These are phyloP conservation scores for Pleurotus giganteus DNA, from an alignment of 768 basidiomycete species.

Conservation along the genomic window DNA sequence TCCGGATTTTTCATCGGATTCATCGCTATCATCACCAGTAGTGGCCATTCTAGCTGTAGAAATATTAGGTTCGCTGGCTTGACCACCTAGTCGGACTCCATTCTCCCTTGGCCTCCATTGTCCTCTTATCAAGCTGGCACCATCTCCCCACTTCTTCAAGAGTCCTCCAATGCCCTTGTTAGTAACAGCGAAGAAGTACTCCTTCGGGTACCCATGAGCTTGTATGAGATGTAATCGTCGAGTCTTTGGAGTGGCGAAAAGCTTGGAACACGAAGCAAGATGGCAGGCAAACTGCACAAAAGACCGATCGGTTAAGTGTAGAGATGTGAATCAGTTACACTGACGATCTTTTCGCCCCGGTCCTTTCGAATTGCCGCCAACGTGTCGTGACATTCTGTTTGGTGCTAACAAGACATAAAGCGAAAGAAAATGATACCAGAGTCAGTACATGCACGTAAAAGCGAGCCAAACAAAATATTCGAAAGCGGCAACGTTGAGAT, in stretches of 20 bases:
- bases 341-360: conserved; percentile 82
- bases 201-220: conserved; percentile 80
- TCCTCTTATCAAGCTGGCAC: conserved; percentile 73
- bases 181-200: conserved; percentile 89
- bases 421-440: neutral
- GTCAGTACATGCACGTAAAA: conserved; percentile 1
- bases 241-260: conserved; percentile 71
- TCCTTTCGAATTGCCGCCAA: conserved; percentile 74
- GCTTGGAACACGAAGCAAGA: conserved; percentile 52
- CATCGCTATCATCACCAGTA: conserved; percentile 21
- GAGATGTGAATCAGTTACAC: conserved; percentile 23
- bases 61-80: conserved; percentile 26
- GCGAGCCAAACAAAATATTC: neutral
- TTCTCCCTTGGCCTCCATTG: conserved; percentile 57
- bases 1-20: conserved; percentile 22
- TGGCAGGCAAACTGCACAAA: conserved; percentile 72
- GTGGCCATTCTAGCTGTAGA: conserved; percentile 20
- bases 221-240: conserved; percentile 81
- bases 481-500: conserved; percentile 6
- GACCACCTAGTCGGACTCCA: conserved; percentile 19
- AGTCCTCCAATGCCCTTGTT: conserved; percentile 88
- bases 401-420: conserved; percentile 46
- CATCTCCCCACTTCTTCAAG: conserved; percentile 78
- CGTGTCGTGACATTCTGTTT: conserved; percentile 87
- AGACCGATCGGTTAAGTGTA: conserved; percentile 10